phyloP scores from a whole-genome alignment of 2,329 filamentous ascomycete species.

The Teratosphaeria zuluensis region DNA sequence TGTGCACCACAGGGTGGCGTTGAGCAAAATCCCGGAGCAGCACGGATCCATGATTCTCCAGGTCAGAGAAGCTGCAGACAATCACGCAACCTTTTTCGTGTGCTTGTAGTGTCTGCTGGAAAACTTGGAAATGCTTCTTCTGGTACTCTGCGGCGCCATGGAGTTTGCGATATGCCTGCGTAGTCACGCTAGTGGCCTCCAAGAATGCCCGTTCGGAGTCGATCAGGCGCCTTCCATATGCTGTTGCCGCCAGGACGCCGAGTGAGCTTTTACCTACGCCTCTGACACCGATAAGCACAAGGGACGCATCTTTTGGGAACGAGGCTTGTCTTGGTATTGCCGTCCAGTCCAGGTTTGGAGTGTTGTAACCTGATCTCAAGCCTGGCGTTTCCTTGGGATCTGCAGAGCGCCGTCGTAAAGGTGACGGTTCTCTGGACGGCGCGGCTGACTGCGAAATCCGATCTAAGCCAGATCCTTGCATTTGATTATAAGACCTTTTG shows the following conservation, averaged over 20 bases:
- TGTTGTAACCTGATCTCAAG: conserved; percentile 3
- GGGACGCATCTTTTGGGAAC: conserved; percentile 55
- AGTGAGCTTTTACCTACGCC: conserved; percentile 68
- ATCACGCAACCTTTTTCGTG: conserved; percentile 56
- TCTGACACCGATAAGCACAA: conserved; percentile 63
- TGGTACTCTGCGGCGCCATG: conserved; percentile 56
- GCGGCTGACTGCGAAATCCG: neutral
- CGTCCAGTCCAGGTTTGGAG: conserved; percentile 2
- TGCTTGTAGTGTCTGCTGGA: conserved; percentile 50
- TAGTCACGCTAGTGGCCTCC: conserved; percentile 52
- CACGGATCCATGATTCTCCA: conserved; percentile 53
- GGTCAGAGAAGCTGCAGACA: conserved; percentile 59
- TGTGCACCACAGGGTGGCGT: conserved; percentile 60
- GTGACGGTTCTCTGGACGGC: conserved; percentile 8
- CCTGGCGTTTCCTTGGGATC: conserved; percentile 8
- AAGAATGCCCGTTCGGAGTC: conserved; percentile 62
- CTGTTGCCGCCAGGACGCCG: conserved; percentile 64
- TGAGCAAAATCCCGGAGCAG: conserved; percentile 53
- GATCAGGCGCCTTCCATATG: conserved; percentile 57
- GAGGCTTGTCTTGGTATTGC: conserved; percentile 9
- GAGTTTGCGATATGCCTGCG: conserved; percentile 52
- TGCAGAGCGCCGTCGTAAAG: conserved; percentile 2
- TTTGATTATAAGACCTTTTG: conserved; percentile 20
- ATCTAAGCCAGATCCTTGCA: conserved; percentile 11
- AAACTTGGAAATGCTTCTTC: conserved; percentile 50